Evolutionary conservation across 805 yeast genomes (phyloP), one percentile per base, ranked within the genome.

Genomic region (Komagataella pastoris): DNA sequence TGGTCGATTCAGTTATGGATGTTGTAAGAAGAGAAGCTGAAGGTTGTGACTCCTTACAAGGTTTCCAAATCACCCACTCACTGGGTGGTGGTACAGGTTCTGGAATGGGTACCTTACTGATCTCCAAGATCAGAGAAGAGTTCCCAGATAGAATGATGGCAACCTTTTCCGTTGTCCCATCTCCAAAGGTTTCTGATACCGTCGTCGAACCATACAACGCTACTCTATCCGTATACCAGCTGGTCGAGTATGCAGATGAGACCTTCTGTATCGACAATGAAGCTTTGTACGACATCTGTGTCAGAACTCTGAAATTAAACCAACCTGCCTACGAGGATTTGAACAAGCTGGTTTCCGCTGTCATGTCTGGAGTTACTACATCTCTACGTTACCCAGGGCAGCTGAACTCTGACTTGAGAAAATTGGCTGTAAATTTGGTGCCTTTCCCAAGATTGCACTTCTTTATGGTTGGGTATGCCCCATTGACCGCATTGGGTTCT

Each of bases 121-220:
- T 89, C 61, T 80, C 89, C 54, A 84, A 83, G 65, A 85, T 89
- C 63, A 81, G 90, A 69, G 97, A 89, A 67, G 96, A 89, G 68
- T 89, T 82, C 63, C 91, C 95, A 50, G 97, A 89, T 70, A 81
- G 96, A 74, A 89, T 89, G 96, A 81, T 88, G 85, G 95, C 96
- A 21, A 88, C 96, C 36, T 89, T 88, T 65, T 88, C 96, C 8
- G 96, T 89, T 53, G 83, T 88, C 57, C 97, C 97, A 49, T 85
- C 95, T 46, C 93, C 95, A 61, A 85, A 85, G 67, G 88, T 85
- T 51, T 83, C 93, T 44, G 97, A 89, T 65, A 88, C 97, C 47
- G 96, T 89, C 59, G 91, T 88, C 55, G 97, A 89, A 73, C 97
- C 97, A 51, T 89, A 89, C 74, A 89, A 89, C 63, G 95, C 97